These are phyloP conservation scores for Inga oerstediana DNA, from an alignment of 306 rosid species.

Conservation along the genomic window DNA sequence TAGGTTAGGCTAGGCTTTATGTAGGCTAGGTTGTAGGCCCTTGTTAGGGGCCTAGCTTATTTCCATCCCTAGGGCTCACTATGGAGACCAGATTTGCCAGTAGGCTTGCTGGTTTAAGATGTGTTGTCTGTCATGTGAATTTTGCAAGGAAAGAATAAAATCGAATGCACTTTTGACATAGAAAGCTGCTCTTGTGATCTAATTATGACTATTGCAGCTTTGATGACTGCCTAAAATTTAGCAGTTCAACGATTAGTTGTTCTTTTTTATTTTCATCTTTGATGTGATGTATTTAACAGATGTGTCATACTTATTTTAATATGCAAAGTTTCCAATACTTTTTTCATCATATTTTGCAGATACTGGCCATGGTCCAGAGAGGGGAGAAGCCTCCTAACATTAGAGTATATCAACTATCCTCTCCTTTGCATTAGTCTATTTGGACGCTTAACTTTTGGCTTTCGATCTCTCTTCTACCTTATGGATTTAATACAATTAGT, in stretches of 20 bases:
- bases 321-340: not conserved
- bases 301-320: not conserved
- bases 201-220: conserved; percentile 1
- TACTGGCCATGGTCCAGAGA: conserved; percentile 92
- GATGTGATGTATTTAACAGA: not conserved
- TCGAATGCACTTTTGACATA: not conserved
- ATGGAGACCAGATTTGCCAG: not conserved
- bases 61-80: not conserved
- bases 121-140: not conserved
- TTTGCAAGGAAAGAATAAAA: not conserved
- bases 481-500: conserved; percentile 22
- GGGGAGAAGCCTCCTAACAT: conserved; percentile 88
- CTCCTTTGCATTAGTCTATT: conserved; percentile 7
- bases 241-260: not conserved
- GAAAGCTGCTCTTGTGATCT: conserved; percentile 4
- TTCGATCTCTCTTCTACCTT: not conserved
- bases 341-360: conserved; percentile 48
- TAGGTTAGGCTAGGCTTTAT: too few species aligned
- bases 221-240: not conserved
- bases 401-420: conserved; percentile 50
- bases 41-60: too few species aligned
- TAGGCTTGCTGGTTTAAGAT: not conserved
- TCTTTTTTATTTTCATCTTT: not conserved
- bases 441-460: conserved; percentile 15
- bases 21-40: too few species aligned